phyloP scores from a whole-genome alignment of 768 basidiomycete genomes.

The Auricularia cornea region DNA sequence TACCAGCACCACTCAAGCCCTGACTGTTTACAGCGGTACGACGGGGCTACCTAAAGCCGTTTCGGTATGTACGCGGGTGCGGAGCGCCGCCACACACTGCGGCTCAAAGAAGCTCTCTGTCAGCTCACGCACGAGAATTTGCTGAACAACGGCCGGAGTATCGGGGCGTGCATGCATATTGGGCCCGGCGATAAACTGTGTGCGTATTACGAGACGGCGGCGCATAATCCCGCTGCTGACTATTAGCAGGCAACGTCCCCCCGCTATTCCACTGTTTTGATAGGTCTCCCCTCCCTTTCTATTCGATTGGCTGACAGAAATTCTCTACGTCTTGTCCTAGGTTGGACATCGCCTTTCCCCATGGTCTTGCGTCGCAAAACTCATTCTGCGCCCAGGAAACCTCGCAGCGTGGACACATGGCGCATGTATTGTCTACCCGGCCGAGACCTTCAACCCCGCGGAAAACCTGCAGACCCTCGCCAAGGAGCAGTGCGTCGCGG shows the following conservation, averaged over 20 bases:
- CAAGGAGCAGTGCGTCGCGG: conserved; percentile 60
- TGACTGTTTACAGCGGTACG: conserved; percentile 47
- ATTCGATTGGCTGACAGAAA: conserved; percentile 2
- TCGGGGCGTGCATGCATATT: conserved; percentile 63
- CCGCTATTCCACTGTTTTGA: conserved; percentile 87
- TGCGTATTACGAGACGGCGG: conserved; percentile 23
- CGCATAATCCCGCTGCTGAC: not conserved
- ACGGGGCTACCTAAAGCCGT: conserved; percentile 79
- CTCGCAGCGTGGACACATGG: conserved; percentile 71
- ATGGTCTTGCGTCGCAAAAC: not conserved
- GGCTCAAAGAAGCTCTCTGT: too few species aligned
- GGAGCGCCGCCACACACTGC: too few species aligned
- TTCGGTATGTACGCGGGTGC: conserved; percentile 56
- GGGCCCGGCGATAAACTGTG: conserved; percentile 61
- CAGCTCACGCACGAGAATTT: conserved; percentile 74
- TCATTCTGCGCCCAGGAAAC: conserved; percentile 53
- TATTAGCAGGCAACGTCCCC: conserved; percentile 60
- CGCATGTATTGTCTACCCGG: conserved; percentile 66
- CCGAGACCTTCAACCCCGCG: conserved; percentile 50
- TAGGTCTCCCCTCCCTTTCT: conserved; percentile 37
- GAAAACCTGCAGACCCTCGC: not conserved
- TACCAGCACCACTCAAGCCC: conserved; percentile 8
- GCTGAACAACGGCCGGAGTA: conserved; percentile 67
- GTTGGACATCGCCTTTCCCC: conserved; percentile 6
- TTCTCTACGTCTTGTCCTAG: conserved; percentile 7